A percentile compares a stretch with the other conserved stretches of the same genome.
These are phyloP conservation scores for Moelleriella libera DNA, from an alignment of 2,329 filamentous ascomycete species.

Conservation along the genomic window DNA sequence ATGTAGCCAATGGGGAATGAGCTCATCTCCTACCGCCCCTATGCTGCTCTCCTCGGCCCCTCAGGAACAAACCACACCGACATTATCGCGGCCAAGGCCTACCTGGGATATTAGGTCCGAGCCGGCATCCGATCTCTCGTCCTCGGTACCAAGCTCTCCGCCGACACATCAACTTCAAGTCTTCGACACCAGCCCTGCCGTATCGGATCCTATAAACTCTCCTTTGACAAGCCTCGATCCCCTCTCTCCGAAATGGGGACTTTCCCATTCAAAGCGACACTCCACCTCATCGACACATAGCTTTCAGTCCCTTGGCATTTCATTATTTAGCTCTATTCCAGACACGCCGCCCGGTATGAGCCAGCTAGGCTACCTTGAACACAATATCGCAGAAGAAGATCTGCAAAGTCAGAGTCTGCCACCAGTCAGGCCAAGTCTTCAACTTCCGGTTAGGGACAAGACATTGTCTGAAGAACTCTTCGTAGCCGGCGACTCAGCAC, in stretches of 20 bases:
- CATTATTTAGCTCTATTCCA: conserved; percentile 18
- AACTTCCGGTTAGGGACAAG: conserved; percentile 10
- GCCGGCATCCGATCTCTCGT: conserved; percentile 53
- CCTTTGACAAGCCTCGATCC: conserved; percentile 66
- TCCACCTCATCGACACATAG: conserved; percentile 42
- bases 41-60: conserved; percentile 26
- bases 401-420: conserved; percentile 14
- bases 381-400: conserved; percentile 21
- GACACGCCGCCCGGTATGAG: conserved; percentile 7
- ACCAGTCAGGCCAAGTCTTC: conserved; percentile 9
- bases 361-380: no score
- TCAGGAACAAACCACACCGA: conserved; percentile 34
- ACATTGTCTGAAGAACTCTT: conserved; percentile 21
- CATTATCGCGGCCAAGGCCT: conserved; percentile 25
- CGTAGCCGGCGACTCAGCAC: conserved; percentile 11
- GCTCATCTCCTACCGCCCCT: conserved; percentile 22
- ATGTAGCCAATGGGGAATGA: conserved; percentile 23
- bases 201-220: conserved; percentile 61
- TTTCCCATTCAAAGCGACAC: conserved; percentile 36
- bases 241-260: conserved; percentile 42
- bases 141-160: conserved; percentile 72
- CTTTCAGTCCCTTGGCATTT: conserved; percentile 22
- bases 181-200: conserved; percentile 53
- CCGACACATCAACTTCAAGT: conserved; percentile 58
- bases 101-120: conserved; percentile 34